These are phyloP conservation scores for Fusarium buharicum DNA, from an alignment of 2,329 filamentous ascomycete species.

Conservation along the genomic window DNA sequence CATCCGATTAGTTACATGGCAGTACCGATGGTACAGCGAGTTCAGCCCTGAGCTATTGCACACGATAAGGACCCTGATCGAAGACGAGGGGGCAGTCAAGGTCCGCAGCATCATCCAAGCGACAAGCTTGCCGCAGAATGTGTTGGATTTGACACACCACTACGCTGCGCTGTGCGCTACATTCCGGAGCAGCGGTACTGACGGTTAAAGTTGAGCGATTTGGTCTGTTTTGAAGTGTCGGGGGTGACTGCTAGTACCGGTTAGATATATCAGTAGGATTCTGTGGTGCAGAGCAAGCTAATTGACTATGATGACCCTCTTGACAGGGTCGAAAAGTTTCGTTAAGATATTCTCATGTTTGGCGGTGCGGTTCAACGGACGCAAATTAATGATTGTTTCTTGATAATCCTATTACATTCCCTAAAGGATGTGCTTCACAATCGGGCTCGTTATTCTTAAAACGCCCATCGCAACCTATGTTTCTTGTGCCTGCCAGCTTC, in stretches of 20 bases:
- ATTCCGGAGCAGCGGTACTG: conserved; percentile 93
- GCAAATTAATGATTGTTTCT: neutral
- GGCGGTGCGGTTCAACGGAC: neutral
- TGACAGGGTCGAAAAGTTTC: conserved; percentile 28
- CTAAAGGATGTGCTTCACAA: neutral
- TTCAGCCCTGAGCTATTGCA: conserved; percentile 93
- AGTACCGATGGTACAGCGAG: conserved; percentile 99
- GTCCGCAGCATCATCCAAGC: conserved; percentile 97
- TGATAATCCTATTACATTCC: neutral
- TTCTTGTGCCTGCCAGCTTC: no score
- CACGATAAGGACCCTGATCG: conserved; percentile 90
- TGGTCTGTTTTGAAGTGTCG: conserved; percentile 12
- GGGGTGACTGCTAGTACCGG: conserved; percentile 7
- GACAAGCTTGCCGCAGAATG: conserved; percentile 90
- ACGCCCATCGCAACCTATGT: no score
- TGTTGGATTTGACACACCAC: conserved; percentile 93
- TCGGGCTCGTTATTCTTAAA: no score
- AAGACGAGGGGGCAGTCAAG: conserved; percentile 97
- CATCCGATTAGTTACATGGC: conserved; percentile 94
- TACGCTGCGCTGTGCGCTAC: conserved; percentile 95
- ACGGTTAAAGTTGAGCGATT: conserved; percentile 64
- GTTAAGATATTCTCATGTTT: neutral
- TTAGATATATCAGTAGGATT: conserved; percentile 26
- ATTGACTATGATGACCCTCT: conserved; percentile 20
- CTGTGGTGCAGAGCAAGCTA: conserved; percentile 26